Evolutionary conservation across 306 rosid genomes (phyloP).

Genomic region (Quercus cerris): DNA sequence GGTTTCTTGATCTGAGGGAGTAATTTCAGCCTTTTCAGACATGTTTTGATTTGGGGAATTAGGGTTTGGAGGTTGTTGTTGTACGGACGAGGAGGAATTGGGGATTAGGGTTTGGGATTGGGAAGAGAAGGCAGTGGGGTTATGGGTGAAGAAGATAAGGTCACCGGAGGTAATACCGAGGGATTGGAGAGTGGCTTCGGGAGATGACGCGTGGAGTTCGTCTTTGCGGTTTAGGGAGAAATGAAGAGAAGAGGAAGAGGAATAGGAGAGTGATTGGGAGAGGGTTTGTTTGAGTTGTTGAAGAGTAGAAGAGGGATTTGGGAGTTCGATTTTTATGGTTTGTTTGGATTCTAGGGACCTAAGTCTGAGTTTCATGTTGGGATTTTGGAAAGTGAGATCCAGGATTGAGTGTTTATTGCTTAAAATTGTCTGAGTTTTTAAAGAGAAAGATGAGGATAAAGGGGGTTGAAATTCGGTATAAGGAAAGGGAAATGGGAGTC

Average conservation of each 20-base stretch:
- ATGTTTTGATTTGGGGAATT: conserved; percentile 1
- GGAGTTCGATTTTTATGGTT: conserved; percentile 57
- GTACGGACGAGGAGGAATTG: neutral
- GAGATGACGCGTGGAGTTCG: conserved; percentile 55
- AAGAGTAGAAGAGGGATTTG: conserved; percentile 40
- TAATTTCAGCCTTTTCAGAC: neutral
- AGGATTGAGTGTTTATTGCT: neutral
- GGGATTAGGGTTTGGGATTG: neutral
- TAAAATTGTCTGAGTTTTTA: too few relatives aligned
- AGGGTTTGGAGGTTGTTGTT: conserved; percentile 16
- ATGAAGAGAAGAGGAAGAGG: conserved; percentile 33
- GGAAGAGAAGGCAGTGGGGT: conserved; percentile 26
- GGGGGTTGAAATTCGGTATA: too few relatives aligned
- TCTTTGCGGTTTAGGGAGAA: conserved; percentile 73
- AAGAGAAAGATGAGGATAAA: too few relatives aligned
- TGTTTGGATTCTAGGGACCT: conserved; percentile 60
- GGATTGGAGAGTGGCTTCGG: conserved; percentile 37
- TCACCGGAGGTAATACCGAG: conserved; percentile 69
- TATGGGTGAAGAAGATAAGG: conserved; percentile 63
- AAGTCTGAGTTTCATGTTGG: conserved; percentile 62
- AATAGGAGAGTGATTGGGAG: conserved; percentile 29
- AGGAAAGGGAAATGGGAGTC: too few relatives aligned
- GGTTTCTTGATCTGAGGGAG: neutral
- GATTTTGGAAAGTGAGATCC: neutral
- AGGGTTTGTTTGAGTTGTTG: conserved; percentile 46